A percentile compares a stretch with the other conserved stretches of the same genome.
These are phyloP conservation scores for Geosiphon pyriformis DNA, from an alignment of 192 early-diverging fungal genomes.

Conservation along the genomic window DNA sequence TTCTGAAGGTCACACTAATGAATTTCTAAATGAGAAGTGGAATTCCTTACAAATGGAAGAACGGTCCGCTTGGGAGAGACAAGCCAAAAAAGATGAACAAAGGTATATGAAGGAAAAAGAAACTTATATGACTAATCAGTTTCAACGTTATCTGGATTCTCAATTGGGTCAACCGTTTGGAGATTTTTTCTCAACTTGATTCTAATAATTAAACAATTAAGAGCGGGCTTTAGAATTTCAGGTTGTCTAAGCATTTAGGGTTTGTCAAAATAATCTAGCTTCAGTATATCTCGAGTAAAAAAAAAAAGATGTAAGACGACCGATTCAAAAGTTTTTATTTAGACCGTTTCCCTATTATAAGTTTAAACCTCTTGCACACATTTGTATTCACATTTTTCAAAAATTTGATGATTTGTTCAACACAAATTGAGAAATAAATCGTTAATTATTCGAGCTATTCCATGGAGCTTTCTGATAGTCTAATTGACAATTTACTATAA, in stretches of 20 bases:
- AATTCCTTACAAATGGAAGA: background rate
- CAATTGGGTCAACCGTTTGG: background rate
- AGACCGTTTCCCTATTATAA: background rate
- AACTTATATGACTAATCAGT: background rate
- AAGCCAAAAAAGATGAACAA: background rate
- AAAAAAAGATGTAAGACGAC: background rate
- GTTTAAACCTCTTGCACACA: too few species aligned
- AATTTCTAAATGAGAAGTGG: background rate
- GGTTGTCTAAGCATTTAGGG: background rate
- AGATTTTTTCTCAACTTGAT: background rate
- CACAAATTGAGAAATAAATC: too few species aligned
- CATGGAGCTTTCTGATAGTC: too few species aligned
- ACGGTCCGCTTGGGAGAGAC: background rate
- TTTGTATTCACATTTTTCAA: background rate
- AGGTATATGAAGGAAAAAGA: conserved; percentile 5
- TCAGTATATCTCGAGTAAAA: background rate
- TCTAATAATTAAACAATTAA: too few species aligned
- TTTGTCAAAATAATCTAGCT: background rate
- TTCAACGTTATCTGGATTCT: conserved; percentile 4
- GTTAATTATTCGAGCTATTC: too few species aligned
- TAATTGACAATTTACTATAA: too few species aligned
- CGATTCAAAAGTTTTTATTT: background rate
- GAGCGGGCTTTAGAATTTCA: too few species aligned
- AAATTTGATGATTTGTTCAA: too few species aligned
- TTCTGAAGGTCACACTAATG: background rate